Percentiles rank a stretch among this genome's conserved stretches.
Conservation (phyloP, 495 filamentous ascomycete species). For the Hypoxylon perforatum region DNA sequence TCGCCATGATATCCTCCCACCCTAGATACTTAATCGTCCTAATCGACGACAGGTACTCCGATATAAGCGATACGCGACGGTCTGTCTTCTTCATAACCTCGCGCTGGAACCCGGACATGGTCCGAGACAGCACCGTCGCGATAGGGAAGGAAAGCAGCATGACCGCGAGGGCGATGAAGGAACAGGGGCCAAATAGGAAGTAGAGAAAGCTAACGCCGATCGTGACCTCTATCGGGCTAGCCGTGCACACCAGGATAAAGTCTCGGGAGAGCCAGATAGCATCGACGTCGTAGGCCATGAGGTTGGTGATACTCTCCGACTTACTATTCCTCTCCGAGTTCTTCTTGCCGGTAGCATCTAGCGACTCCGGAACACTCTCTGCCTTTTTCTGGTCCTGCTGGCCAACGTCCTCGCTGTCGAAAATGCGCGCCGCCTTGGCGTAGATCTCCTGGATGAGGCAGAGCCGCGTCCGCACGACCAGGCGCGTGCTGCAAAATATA, state of each 20-base stretch:
- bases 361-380: background rate
- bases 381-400: background rate
- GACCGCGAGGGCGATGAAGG: constrained; percentile 76
- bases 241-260: constrained; percentile 80
- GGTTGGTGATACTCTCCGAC: constrained; percentile 81
- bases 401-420: background rate
- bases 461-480: background rate
- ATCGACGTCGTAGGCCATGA: constrained; percentile 89
- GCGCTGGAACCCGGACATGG: constrained; percentile 75
- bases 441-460: background rate
- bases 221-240: constrained; percentile 76
- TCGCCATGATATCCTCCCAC: constrained; percentile 65
- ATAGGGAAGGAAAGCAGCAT: constrained; percentile 70
- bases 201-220: constrained; percentile 74
- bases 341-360: background rate
- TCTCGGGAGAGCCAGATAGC: constrained; percentile 66
- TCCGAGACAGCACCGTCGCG: constrained; percentile 76
- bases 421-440: background rate
- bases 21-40: constrained; percentile 92
- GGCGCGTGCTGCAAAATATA: background rate
- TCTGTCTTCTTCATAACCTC: constrained; percentile 83
- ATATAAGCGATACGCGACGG: constrained; percentile 82
- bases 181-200: constrained; percentile 67
- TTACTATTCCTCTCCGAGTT: background rate
- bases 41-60: constrained; percentile 87